Evolutionary conservation across 2,329 filamentous ascomycete genomes (phyloP).

Genomic region (Hypoxylon sp.): DNA sequence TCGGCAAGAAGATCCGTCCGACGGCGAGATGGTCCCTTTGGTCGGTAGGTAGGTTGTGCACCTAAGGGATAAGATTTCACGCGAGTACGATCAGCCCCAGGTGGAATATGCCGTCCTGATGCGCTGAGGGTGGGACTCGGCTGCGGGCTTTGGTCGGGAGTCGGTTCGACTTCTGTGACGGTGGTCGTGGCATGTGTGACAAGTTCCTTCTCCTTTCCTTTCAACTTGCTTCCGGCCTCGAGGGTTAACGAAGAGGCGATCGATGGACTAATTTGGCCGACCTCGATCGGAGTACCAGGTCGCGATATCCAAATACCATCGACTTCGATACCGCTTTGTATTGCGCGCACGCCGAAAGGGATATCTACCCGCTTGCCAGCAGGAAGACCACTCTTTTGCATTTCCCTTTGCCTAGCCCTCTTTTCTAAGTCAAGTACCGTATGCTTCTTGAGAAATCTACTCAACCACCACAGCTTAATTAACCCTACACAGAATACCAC

Average conservation of each 20-base stretch:
- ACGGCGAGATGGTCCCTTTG: constrained; percentile 45
- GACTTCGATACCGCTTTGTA: constrained; percentile 85
- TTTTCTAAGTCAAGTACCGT: constrained; percentile 77
- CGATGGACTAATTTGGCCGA: constrained; percentile 42
- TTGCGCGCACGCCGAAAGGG: constrained; percentile 87
- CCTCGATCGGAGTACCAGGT: constrained; percentile 59
- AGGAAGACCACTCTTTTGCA: constrained; percentile 69
- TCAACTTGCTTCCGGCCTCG: constrained; percentile 46
- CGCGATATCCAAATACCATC: constrained; percentile 86
- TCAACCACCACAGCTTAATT: constrained; percentile 75
- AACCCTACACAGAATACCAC: constrained; percentile 78
- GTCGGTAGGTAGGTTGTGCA: constrained; percentile 45
- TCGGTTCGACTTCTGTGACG: constrained; percentile 47
- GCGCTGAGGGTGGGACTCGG: constrained; percentile 45
- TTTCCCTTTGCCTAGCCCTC: constrained; percentile 65
- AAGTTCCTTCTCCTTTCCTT: constrained; percentile 50
- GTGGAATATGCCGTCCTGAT: constrained; percentile 44
- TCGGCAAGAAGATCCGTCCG: constrained; percentile 32
- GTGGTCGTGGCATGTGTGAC: constrained; percentile 41
- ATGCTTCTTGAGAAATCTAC: constrained; percentile 69
- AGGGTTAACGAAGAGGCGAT: constrained; percentile 48
- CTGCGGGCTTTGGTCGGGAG: constrained; percentile 49
- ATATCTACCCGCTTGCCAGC: constrained; percentile 69
- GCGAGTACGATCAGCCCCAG: constrained; percentile 24
- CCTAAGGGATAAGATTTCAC: constrained; percentile 32